Evolutionary conservation across 140 eudicot genomes (phyloP), one percentile per base, ranked within the genome.

Genomic region (Ambrosia hybrid): DNA sequence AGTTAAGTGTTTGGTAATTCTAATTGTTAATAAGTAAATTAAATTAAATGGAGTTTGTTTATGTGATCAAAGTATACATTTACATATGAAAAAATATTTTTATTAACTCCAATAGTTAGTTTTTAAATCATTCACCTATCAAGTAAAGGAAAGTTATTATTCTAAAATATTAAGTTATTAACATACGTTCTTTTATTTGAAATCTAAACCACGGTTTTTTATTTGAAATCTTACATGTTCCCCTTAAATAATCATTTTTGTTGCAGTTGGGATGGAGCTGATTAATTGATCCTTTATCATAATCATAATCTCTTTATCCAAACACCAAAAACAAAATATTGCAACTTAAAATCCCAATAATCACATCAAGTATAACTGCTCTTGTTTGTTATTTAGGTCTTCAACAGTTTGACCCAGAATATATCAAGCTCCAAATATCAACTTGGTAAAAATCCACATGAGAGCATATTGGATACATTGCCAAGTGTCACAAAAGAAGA

Each of bases 381-480:
- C 4, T 55, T 10, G 53, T 4, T 61, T 75, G 53, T 66, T 51
- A n/a, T 60, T 51, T 67, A 92, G 98, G 97, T 93, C 53, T 74
- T 87, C 67, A 75, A 72, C 65, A 84, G 82, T 49, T 81, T 93
- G 84, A 87, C 82, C 49, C 89, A 82, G 62, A 81, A 70, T 77
- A 93, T 93, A 70, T 90, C 96, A 49, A 83, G 89, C 70, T 82
- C 93, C 68, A 93, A 93, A 67, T 87, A 82, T 58, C 84, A 85
- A 75, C 83, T 86, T 62, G 97, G 97, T 72, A 90, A 82, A 71
- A 84, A 79, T 74, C 85, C 92, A 30, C 83, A 83, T 68, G 96
- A 90, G 68, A 93, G 96, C 81, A 83, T 93, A 39, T 80, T 93
- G 80, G 99, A 93, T 81, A 83, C 75, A 51, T 86, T 93, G 75